phyloP scores from a whole-genome alignment of 805 yeast genomes.

The Yamadazyma takamatsuzukensis region DNA sequence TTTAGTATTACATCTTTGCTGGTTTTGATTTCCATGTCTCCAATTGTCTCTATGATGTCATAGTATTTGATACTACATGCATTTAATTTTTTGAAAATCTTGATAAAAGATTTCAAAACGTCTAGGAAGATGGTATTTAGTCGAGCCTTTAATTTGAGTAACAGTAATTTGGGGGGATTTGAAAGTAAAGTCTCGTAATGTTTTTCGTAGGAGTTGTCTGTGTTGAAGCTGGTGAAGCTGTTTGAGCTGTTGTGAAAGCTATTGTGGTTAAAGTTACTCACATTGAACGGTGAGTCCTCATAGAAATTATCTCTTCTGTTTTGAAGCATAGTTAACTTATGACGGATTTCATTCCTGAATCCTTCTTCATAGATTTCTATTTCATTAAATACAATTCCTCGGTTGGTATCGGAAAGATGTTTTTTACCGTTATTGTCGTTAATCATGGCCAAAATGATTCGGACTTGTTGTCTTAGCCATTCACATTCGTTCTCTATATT shows the following conservation, averaged over 20 bases:
- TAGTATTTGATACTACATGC: slow-evolving; percentile 21
- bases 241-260: too few species aligned
- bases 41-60: slow-evolving; percentile 27
- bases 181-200: slow-evolving; percentile 22
- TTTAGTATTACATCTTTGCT: slow-evolving; percentile 12
- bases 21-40: slow-evolving; percentile 15
- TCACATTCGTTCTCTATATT: slow-evolving; percentile 41
- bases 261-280: slow-evolving; percentile 13
- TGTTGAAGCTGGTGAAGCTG: too few species aligned
- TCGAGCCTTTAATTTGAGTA: slow-evolving; percentile 26
- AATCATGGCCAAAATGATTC: slow-evolving; percentile 36
- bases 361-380: slow-evolving; percentile 24
- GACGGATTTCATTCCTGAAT: slow-evolving; percentile 14
- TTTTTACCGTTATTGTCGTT: slow-evolving; percentile 32
- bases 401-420: slow-evolving; percentile 16
- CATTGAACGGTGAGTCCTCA: slow-evolving; percentile 29
- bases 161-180: slow-evolving; percentile 25
- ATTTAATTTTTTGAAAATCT: slow-evolving; percentile 28
- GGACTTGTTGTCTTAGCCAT: slow-evolving; percentile 42
- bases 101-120: slow-evolving; percentile 29
- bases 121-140: slow-evolving; percentile 35
- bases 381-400: slow-evolving; percentile 33
- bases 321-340: slow-evolving; percentile 7
- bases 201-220: slow-evolving; percentile 16
- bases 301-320: slow-evolving; percentile 17